These are phyloP conservation scores for Globisporangium radiosum DNA, from an alignment of 352 stramenopile genomes.

Conservation along the genomic window DNA sequence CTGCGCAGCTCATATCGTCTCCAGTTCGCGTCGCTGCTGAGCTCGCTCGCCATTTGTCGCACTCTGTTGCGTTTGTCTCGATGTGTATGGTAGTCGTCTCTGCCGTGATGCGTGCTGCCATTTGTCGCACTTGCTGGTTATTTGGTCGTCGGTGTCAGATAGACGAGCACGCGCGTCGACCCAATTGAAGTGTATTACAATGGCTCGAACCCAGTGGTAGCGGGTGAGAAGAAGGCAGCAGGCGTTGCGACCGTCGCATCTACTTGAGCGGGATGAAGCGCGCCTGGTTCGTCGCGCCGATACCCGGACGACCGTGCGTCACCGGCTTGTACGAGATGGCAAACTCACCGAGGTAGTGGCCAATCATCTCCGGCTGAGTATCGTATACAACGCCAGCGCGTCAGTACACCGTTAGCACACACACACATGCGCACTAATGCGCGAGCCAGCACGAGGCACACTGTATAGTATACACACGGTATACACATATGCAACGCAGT, in stretches of 20 bases:
- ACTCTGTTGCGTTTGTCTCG: neutral
- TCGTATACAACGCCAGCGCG: constrained; percentile 12
- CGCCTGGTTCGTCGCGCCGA: constrained; percentile 95
- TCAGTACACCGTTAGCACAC: constrained; percentile 14
- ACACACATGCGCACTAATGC: neutral
- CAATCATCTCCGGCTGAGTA: constrained; percentile 97
- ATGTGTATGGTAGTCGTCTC: neutral
- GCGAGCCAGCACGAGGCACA: constrained; percentile 4
- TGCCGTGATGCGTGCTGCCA: neutral
- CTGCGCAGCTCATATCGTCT: neutral
- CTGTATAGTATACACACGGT: neutral
- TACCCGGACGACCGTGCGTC: constrained; percentile 97
- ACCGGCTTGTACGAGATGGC: constrained; percentile 99
- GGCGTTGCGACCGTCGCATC: constrained; percentile 4
- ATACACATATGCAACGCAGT: constrained; percentile 12
- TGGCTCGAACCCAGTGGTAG: constrained; percentile 49
- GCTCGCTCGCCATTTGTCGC: neutral
- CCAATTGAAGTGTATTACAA: constrained; percentile 75
- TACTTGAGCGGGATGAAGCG: constrained; percentile 99
- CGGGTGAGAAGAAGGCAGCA: constrained; percentile 26
- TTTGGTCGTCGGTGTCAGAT: constrained; percentile 1
- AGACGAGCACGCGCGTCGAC: neutral
- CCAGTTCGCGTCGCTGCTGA: neutral
- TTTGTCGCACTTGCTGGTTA: neutral
- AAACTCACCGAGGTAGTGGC: constrained; percentile 99